Evolutionary conservation across 805 yeast genomes (phyloP).

Genomic region (Kuraishia piskuri): DNA sequence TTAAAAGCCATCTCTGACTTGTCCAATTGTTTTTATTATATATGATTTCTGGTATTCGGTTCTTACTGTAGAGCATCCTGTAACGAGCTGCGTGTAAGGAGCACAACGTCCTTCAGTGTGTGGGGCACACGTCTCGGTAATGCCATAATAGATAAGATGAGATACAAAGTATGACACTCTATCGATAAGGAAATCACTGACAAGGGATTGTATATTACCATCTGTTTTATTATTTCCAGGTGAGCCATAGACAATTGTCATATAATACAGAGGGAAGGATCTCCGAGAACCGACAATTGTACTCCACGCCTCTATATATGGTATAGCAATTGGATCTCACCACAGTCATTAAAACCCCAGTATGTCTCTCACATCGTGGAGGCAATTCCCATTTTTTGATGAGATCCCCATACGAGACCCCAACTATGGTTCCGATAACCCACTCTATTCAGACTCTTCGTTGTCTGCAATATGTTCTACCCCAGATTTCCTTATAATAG

Average conservation of each 20-base stretch:
- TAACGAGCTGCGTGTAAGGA: no score
- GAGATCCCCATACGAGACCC: slow-evolving; percentile 83
- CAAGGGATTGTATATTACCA: no score
- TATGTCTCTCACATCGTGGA: slow-evolving; percentile 25
- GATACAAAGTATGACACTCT: neutral
- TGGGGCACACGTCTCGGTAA: neutral
- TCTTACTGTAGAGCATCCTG: no score
- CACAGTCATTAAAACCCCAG: neutral
- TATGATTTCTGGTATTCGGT: no score
- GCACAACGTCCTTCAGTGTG: neutral
- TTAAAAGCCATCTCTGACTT: no score
- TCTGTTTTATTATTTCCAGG: neutral
- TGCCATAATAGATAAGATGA: neutral
- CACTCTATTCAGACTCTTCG: slow-evolving; percentile 73
- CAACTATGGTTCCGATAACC: slow-evolving; percentile 45
- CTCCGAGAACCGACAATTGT: no score
- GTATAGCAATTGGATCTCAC: neutral
- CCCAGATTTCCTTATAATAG: slow-evolving; percentile 46
- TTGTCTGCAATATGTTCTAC: slow-evolving; percentile 58
- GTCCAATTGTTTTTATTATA: no score
- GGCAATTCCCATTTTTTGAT: slow-evolving; percentile 85
- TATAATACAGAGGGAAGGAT: no score
- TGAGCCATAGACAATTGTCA: neutral
- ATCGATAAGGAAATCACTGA: no score
- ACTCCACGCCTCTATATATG: no score